Evolutionary conservation across 1,284 basidiomycete genomes (phyloP), one percentile per base, ranked within the genome.

Genomic region (Vanrija sp.): DNA sequence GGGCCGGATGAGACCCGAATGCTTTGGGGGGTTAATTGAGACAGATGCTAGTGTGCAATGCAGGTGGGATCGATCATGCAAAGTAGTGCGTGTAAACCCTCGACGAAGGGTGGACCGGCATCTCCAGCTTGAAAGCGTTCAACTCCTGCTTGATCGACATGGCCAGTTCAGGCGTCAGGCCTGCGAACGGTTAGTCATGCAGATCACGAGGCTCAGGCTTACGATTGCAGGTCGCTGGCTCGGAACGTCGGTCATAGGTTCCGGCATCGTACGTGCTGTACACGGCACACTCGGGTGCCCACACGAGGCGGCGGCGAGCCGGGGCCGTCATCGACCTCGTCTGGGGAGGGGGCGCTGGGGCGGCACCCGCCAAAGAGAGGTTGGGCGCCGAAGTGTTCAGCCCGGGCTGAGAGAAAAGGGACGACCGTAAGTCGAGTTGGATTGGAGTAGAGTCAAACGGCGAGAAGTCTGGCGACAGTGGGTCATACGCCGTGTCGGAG

Each of bases 51-150:
- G 31, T 31, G 31, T 31, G 31, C 31, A 31, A 31, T 31, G 31
- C 31, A 31, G 31, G 31, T 31, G 31, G 31, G 31, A 31, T 31
- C 31, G 43, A 58, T 64, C 56, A 83, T 59, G 81, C 80, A 68
- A 84, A 84, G 73, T 82, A 84, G 67, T 84, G 83, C 47, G 82
- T 84, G 73, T 94, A 86, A 67, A 87, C 83, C 73, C 89, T 84
- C 75, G 88, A 91, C 45, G 86, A 79, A 60, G 87, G 86, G 75
- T 96, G 93, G 57, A 97, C 90, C 69, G 92, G 89, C 93, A 97
- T 96, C 77, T 96, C 93, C 87, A 96, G 90, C 81, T 96, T 96
- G 79, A 88, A 96, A 57, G 89, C 91, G 77, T 96, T 94, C 44
- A 95, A 79, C 78, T 94, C 90, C 77, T 94, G 90, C 81, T 97